Evolutionary conservation across 352 stramenopile genomes (phyloP), one percentile per base, ranked within the genome.

Genomic region (Pelagophyceae sp.): DNA sequence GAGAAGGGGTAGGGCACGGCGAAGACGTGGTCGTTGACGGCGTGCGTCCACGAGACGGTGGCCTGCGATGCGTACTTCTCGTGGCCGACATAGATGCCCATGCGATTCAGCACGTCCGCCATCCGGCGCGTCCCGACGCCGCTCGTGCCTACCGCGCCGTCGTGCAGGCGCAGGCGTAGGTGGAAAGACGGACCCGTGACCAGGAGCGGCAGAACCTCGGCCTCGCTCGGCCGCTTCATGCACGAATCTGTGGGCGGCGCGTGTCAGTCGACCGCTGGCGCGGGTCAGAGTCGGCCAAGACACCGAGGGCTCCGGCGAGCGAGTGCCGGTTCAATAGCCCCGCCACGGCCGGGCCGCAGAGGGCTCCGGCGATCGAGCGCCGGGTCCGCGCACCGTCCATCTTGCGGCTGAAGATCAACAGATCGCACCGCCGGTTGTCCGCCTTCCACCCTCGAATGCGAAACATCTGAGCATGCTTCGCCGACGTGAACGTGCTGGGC

Each of bases 131-230:
- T 11, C 58, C 11, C 58, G 58, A 31, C 58, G 15, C 58, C 58
- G 11, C 6, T 33, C 23, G n/a, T n/a, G n/a, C n/a, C n/a, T n/a
- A n/a, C n/a, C n/a, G n/a, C n/a, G n/a, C n/a, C n/a, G n/a, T n/a
- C n/a, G n/a, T n/a, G n/a, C n/a, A n/a, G n/a, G n/a, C n/a, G n/a
- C n/a, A n/a, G n/a, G n/a, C n/a, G n/a, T n/a, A n/a, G n/a, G n/a
- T n/a, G n/a, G n/a, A n/a, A n/a, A n/a, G n/a, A n/a, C n/a, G 58
- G 15, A n/a, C 67, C 67, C 2, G 67, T 74, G 35, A 74, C 67
- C 35, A 74, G 67, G 35, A 74, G 38, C 67, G 67, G 67, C 15
- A 74, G 67, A 23, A 74, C 23, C 27, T 74, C 67, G 25, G 1
- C 15, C 6, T 33, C 15, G 25, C 2, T 2, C 33, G 35, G 33